Evolutionary conservation across 2,329 filamentous ascomycete species (phyloP).

Genomic region (Stemphylium lycopersici): DNA sequence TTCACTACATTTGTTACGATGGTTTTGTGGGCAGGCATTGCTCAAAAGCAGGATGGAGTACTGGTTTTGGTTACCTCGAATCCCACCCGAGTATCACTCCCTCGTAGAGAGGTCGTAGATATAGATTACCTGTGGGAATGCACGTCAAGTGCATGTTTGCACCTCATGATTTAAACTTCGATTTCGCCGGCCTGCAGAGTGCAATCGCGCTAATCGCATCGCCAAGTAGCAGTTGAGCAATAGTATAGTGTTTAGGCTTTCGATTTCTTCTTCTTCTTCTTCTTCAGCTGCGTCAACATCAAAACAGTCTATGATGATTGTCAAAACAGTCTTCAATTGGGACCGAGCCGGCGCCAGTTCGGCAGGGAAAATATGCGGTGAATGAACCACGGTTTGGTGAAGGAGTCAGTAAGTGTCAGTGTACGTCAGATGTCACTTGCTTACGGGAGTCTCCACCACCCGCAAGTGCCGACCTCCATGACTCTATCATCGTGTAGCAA

Average conservation of each 20-base stretch:
- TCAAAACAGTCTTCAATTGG: background rate
- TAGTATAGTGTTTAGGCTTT: background rate
- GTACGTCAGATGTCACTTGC: slow-evolving; percentile 10
- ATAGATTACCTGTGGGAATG: slow-evolving; percentile 9
- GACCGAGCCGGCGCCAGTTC: slow-evolving; percentile 4
- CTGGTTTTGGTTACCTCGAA: background rate
- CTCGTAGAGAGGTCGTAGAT: slow-evolving; percentile 1
- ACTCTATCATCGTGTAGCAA: background rate
- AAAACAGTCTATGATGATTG: background rate
- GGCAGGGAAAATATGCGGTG: slow-evolving; percentile 16
- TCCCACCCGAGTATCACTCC: background rate
- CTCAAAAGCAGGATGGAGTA: slow-evolving; percentile 9
- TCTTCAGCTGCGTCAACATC: background rate
- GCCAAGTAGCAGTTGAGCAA: background rate
- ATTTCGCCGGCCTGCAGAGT: background rate
- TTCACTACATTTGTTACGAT: slow-evolving; percentile 13
- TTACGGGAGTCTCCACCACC: slow-evolving; percentile 5
- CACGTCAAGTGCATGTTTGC: background rate
- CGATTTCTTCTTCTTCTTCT: background rate
- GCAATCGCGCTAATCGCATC: background rate
- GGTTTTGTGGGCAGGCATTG: background rate
- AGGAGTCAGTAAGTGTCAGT: background rate
- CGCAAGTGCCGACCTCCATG: slow-evolving; percentile 2
- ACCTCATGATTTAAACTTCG: background rate
- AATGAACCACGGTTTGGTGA: slow-evolving; percentile 16